Conservation (phyloP, 768 basidiomycete genomes). For the Naematelia encephala region DNA sequence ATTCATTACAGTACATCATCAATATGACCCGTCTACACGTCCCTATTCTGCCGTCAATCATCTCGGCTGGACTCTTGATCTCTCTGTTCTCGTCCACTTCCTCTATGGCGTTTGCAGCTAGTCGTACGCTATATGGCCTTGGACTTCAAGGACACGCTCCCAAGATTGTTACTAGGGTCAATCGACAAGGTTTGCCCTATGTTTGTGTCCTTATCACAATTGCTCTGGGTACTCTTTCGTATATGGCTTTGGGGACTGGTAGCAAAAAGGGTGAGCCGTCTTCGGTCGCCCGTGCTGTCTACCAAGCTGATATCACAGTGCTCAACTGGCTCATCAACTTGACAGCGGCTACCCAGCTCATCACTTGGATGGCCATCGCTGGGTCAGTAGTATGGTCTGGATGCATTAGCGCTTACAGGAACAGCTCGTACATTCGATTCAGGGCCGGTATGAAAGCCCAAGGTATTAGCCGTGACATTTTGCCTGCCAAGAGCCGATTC, state of each 20-base stretch:
- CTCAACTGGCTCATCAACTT: slow-evolving; percentile 66
- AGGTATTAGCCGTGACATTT: slow-evolving; percentile 64
- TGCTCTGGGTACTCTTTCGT: slow-evolving; percentile 46
- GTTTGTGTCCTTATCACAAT: slow-evolving; percentile 63
- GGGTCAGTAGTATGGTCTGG: too few relatives aligned
- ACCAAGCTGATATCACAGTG: not conserved
- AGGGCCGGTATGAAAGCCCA: slow-evolving; percentile 76
- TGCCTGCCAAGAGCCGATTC: slow-evolving; percentile 67
- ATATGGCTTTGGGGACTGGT: not conserved
- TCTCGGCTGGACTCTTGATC: slow-evolving; percentile 19
- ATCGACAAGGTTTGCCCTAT: slow-evolving; percentile 70
- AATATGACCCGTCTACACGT: slow-evolving; percentile 21
- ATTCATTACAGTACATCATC: slow-evolving; percentile 9
- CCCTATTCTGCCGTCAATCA: slow-evolving; percentile 15
- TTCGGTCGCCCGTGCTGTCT: slow-evolving; percentile 74
- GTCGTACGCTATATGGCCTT: slow-evolving; percentile 66
- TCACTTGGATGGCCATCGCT: too few relatives aligned
- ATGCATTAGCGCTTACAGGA: too few relatives aligned
- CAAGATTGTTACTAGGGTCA: slow-evolving; percentile 66
- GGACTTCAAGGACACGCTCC: slow-evolving; percentile 78
- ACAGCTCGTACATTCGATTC: slow-evolving; percentile 84
- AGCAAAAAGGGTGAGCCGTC: slow-evolving; percentile 4
- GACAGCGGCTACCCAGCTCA: slow-evolving; percentile 57
- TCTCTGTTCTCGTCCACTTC: slow-evolving; percentile 14
- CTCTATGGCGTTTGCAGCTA: slow-evolving; percentile 17